Evolutionary conservation across 257 asterid genomes (phyloP).

Genomic region (Henckelia pumila): DNA sequence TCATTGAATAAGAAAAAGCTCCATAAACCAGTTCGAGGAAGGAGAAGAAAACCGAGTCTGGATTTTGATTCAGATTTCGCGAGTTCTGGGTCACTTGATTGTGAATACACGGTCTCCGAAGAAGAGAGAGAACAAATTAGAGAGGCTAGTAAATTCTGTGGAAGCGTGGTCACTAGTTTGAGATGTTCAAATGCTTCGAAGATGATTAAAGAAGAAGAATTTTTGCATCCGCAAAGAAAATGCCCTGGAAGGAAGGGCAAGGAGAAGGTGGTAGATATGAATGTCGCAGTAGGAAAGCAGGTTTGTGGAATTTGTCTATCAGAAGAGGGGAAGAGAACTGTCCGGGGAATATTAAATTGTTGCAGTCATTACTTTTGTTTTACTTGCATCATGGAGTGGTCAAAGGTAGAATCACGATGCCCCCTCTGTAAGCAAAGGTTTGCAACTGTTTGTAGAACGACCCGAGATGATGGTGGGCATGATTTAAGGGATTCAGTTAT

Average conservation of each 20-base stretch:
- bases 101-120: slow-evolving; percentile 72
- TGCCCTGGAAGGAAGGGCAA: slow-evolving; percentile 60
- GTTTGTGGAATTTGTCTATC: slow-evolving; percentile 92
- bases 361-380: slow-evolving; percentile 76
- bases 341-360: slow-evolving; percentile 70
- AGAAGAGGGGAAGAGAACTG: slow-evolving; percentile 73
- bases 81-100: slow-evolving; percentile 63
- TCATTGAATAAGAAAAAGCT: slow-evolving; percentile 38
- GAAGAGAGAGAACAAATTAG: slow-evolving; percentile 90
- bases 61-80: slow-evolving; percentile 74
- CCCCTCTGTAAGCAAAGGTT: slow-evolving; percentile 79
- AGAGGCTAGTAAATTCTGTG: slow-evolving; percentile 61
- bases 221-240: slow-evolving; percentile 39
- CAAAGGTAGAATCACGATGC: slow-evolving; percentile 73
- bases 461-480: slow-evolving; percentile 48
- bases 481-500: slow-evolving; percentile 54
- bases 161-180: slow-evolving; percentile 34
- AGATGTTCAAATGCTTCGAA: slow-evolving; percentile 47
- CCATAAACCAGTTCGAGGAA: slow-evolving; percentile 34
- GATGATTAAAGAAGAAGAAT: slow-evolving; percentile 35
- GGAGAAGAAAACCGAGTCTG: slow-evolving; percentile 39
- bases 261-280: slow-evolving; percentile 54
- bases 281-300: slow-evolving; percentile 60
- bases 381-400: slow-evolving; percentile 78
- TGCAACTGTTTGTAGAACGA: slow-evolving; percentile 57